A percentile compares a stretch with the other conserved stretches of the same genome.
phyloP scores from a whole-genome alignment of 192 early-diverging fungal genomes.

The Dispira simplex region DNA sequence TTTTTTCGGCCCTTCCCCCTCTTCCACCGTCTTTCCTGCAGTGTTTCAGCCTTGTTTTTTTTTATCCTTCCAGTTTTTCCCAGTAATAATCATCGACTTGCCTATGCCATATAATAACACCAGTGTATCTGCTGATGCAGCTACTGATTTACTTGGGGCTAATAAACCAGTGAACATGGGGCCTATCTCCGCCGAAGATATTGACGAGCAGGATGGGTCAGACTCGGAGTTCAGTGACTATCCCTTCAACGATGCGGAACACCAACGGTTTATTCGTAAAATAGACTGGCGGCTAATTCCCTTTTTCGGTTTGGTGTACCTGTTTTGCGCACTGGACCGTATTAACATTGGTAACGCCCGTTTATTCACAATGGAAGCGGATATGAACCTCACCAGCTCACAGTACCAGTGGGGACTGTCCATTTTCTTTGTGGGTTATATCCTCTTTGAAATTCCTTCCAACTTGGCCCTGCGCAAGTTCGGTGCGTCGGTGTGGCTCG shows the following conservation, averaged over 20 bases:
- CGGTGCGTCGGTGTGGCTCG: constrained; percentile 41
- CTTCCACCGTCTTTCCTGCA: too few species aligned
- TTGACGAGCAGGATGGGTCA: too few species aligned
- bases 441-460: constrained; percentile 59
- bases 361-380: constrained; percentile 25
- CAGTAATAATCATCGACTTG: too few species aligned
- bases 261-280: constrained; percentile 7
- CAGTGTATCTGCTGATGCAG: too few species aligned
- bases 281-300: constrained; percentile 21
- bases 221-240: background rate
- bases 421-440: constrained; percentile 37
- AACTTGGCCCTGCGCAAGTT: constrained; percentile 51
- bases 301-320: constrained; percentile 40
- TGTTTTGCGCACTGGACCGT: constrained; percentile 55
- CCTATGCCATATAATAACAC: too few species aligned
- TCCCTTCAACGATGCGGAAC: background rate
- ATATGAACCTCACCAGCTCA: constrained; percentile 23
- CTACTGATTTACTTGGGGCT: too few species aligned
- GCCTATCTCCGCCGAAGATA: too few species aligned
- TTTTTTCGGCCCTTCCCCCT: too few species aligned
- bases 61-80: too few species aligned
- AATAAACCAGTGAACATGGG: too few species aligned
- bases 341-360: constrained; percentile 52
- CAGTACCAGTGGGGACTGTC: constrained; percentile 27
- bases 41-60: too few species aligned